These are phyloP conservation scores for Lomentospora prolificans DNA, from an alignment of 2,329 filamentous ascomycete genomes.

Conservation along the genomic window DNA sequence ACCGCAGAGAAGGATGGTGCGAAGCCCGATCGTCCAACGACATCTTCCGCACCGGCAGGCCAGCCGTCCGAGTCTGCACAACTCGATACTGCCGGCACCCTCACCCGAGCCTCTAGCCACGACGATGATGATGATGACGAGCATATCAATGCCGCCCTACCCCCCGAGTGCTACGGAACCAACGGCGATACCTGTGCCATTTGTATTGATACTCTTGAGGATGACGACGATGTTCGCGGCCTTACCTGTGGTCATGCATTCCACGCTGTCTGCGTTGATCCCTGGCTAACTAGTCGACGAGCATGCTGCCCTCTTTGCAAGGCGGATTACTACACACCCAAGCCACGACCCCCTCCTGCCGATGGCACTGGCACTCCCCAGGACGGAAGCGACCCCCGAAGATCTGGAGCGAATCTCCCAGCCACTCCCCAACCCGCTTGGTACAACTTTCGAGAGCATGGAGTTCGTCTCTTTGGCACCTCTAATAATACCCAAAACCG, in stretches of 20 bases:
- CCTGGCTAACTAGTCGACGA: constrained; percentile 87
- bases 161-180: constrained; percentile 68
- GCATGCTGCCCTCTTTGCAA: constrained; percentile 98
- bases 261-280: constrained; percentile 90
- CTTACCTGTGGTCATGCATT: constrained; percentile 96
- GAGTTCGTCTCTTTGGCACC: constrained; percentile 2
- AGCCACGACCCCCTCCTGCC: constrained; percentile 56
- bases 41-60: constrained; percentile 2
- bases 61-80: constrained; percentile 3
- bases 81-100: constrained; percentile 13
- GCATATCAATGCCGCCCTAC: constrained; percentile 72
- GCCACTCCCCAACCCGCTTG: constrained; percentile 29
- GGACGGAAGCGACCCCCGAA: constrained; percentile 21
- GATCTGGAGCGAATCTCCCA: constrained; percentile 38
- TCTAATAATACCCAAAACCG: neutral
- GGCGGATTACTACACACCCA: constrained; percentile 92
- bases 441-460: constrained; percentile 22
- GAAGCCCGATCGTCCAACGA: neutral
- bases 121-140: constrained; percentile 66
- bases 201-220: constrained; percentile 87
- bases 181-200: constrained; percentile 94
- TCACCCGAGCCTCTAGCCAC: constrained; percentile 29
- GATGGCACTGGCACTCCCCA: constrained; percentile 25
- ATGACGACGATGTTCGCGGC: constrained; percentile 90
- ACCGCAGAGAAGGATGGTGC: constrained; percentile 11